Evolutionary conservation across 495 filamentous ascomycete species (phyloP).

Genomic region (Penicillium macrosclerotiorum): DNA sequence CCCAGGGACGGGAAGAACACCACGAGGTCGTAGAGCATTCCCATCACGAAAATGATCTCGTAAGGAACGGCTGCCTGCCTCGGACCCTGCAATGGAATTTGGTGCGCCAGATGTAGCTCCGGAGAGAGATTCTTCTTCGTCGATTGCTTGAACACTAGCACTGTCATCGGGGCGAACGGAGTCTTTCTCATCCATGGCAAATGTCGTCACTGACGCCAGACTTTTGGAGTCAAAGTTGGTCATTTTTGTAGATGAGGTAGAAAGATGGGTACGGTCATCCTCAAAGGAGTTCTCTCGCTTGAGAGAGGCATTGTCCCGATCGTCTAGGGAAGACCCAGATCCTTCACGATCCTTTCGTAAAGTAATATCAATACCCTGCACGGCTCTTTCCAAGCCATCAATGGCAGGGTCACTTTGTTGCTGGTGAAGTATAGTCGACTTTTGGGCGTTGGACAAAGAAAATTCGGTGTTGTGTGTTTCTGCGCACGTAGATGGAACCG

Average conservation of each 20-base stretch:
- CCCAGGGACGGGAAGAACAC: conserved; percentile 31
- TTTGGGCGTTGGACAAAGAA: conserved; percentile 19
- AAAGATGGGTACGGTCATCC: conserved; percentile 65
- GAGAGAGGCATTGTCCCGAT: conserved; percentile 31
- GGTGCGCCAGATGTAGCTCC: conserved; percentile 66
- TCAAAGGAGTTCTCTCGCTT: conserved; percentile 48
- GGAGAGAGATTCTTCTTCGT: conserved; percentile 84
- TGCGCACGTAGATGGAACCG: conserved; percentile 15
- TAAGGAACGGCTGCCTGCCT: conserved; percentile 70
- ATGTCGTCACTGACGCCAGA: conserved; percentile 85
- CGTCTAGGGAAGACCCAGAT: conserved; percentile 26
- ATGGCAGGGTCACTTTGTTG: conserved; percentile 28
- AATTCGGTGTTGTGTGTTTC: conserved; percentile 18
- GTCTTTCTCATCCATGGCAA: conserved; percentile 92
- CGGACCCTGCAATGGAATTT: conserved; percentile 75
- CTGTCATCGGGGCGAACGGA: conserved; percentile 91
- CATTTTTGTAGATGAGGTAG: conserved; percentile 75
- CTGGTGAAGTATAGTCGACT: conserved; percentile 15
- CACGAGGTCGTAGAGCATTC: conserved; percentile 44
- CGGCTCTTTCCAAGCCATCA: conserved; percentile 32
- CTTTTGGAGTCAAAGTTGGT: conserved; percentile 89
- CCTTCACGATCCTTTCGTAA: conserved; percentile 29
- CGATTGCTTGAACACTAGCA: conserved; percentile 83
- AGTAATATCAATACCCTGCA: conserved; percentile 34
- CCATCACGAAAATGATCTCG: conserved; percentile 76